Base-by-base conservation (phyloP, 495 filamentous ascomycete genomes). In the Massariosphaeria phaeospora region DNA sequence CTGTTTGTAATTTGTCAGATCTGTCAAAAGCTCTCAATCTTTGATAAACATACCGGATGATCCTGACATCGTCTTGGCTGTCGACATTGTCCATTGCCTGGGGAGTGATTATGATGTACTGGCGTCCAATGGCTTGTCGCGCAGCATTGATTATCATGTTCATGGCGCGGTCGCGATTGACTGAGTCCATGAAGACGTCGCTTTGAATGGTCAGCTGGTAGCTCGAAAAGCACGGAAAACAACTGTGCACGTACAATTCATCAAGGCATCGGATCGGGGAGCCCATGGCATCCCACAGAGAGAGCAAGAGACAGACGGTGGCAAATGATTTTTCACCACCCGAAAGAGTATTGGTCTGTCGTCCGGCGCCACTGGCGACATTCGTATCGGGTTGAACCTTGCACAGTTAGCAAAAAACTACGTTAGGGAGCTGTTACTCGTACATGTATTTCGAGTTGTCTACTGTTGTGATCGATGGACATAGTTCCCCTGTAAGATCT, bases 241-340 rank as follows among this genome's bases (percentile, higher is more conserved):
- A 47, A 60, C 79, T 59, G n/a, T n/a, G n/a, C n/a, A n/a, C n/a
- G n/a, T 69, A 84, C 81, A 96, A 99, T 71, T 99, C 93, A 70
- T 99, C 93, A 42, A 99, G 77, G 66, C 94, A 97, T 33, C 93
- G 80, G 48, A 99, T 83, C 0, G 91, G 91, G 10, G 86, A 89
- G 6, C 91, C 91, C 91, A 99, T 97, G 34, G 93, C 94, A 66
- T 97, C 93, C 93, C 93, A 98, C 18, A 98, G 83, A 17, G 88
- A 79, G 25, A 99, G 75, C 33, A 99, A 73, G 47, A 99, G 76
- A 67, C 93, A 99, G 51, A 96, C 91, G 11, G 90, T 93, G 0
- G 91, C 94, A 72, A 97, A 99, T 0, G 89, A 96, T 66, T 96
- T 97, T 70, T 99, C 93, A 33, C 93, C 93, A 40, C 93, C 93